phyloP scores from a whole-genome alignment of 805 yeast genomes.

The Pichia eremophila region DNA sequence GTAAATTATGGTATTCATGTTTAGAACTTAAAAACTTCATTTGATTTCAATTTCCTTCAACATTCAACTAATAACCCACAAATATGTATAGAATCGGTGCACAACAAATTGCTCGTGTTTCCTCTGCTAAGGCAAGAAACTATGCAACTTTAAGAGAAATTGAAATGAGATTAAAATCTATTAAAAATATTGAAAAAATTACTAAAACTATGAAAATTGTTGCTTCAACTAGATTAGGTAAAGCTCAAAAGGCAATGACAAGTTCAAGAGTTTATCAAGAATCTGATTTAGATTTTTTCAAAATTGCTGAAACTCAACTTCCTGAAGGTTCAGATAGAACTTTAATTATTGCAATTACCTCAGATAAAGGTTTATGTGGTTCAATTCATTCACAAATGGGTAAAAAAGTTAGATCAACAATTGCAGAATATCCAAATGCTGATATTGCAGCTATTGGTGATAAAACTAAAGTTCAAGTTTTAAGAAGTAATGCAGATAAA shows the following conservation, averaged over 20 bases:
- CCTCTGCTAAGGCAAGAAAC: conserved; percentile 49
- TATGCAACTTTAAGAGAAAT: conserved; percentile 98
- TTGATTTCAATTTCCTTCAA: too few species aligned
- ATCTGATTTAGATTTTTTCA: conserved; percentile 70
- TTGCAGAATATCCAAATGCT: conserved; percentile 52
- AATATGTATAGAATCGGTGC: conserved; percentile 48
- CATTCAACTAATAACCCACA: not conserved
- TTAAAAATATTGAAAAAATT: conserved; percentile 97
- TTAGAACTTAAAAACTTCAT: too few species aligned
- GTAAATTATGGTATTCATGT: too few species aligned
- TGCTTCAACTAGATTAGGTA: conserved; percentile 91
- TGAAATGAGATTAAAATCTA: conserved; percentile 95
- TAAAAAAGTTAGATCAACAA: conserved; percentile 69
- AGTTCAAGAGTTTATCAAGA: conserved; percentile 77
- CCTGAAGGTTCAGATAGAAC: conserved; percentile 42
- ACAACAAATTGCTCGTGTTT: conserved; percentile 39
- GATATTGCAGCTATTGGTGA: conserved; percentile 91
- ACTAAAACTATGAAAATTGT: conserved; percentile 99
- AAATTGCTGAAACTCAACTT: conserved; percentile 69
- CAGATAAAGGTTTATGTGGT: conserved; percentile 98
- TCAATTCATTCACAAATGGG: conserved; percentile 94
- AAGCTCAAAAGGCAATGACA: conserved; percentile 92
- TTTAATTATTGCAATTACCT: conserved; percentile 78
- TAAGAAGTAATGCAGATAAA: conserved; percentile 67
- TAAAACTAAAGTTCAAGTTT: conserved; percentile 80